Percentiles rank a stretch among this genome's conserved stretches.
Conservation (phyloP, 2,329 filamentous ascomycete species). For the Pestalotiopsis sp. region DNA sequence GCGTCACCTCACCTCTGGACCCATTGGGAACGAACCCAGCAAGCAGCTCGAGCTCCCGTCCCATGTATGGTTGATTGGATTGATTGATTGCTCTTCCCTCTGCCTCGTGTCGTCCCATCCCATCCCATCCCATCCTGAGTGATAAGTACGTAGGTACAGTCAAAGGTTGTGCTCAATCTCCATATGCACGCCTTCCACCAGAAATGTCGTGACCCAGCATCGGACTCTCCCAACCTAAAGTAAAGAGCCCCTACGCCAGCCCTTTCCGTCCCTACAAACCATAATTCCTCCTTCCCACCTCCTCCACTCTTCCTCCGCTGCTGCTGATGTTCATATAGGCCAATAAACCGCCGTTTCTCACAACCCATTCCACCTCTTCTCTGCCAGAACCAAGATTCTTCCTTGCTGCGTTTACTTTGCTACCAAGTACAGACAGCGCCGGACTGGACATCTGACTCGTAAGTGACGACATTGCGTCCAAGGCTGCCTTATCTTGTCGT, state of each 20-base stretch:
- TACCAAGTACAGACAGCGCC: not conserved
- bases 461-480: not conserved
- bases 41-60: not conserved
- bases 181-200: not conserved
- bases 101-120: too few species aligned
- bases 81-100: not conserved
- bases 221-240: conserved; percentile 7
- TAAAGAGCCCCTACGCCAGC: conserved; percentile 2
- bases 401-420: not conserved
- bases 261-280: not conserved
- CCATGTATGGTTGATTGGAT: not conserved
- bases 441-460: not conserved
- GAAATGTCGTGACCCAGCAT: not conserved
- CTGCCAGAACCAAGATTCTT: not conserved
- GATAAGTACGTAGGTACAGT: not conserved
- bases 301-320: not conserved
- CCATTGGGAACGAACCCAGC: not conserved
- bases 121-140: not conserved
- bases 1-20: not conserved
- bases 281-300: not conserved
- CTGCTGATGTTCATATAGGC: too few species aligned
- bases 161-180: not conserved
- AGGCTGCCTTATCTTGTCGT: not conserved
- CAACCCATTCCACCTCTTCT: not conserved
- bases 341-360: not conserved